Evolutionary conservation across 2,329 filamentous ascomycete genomes (phyloP).

Genomic region (Penicillium sp.): DNA sequence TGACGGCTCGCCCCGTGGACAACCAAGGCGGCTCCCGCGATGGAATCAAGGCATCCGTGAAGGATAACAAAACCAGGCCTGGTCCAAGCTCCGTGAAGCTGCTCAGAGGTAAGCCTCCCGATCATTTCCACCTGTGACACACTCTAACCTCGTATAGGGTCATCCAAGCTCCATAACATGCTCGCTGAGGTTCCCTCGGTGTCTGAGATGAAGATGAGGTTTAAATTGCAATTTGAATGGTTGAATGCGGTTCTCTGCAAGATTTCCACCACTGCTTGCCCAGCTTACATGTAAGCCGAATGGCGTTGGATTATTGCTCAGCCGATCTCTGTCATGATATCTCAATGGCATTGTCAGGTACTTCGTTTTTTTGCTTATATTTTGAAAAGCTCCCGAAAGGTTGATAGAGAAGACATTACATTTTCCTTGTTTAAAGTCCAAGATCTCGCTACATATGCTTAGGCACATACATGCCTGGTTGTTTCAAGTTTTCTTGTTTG

Average conservation of each 20-base stretch:
- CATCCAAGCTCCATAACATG: conserved; percentile 47
- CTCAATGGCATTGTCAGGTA: conserved; percentile 13
- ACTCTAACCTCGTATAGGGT: conserved; percentile 30
- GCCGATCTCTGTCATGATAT: conserved; percentile 14
- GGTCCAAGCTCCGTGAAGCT: conserved; percentile 38
- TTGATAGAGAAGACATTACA: conserved; percentile 9
- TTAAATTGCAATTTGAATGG: conserved; percentile 31
- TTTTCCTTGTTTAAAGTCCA: background rate
- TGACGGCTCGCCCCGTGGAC: conserved; percentile 54
- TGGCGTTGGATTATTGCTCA: conserved; percentile 12
- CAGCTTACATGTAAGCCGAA: conserved; percentile 13
- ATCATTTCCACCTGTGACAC: too few relatives aligned
- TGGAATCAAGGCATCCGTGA: conserved; percentile 34
- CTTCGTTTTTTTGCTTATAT: conserved; percentile 20
- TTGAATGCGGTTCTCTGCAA: conserved; percentile 30
- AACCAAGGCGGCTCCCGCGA: conserved; percentile 37
- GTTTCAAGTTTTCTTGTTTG: conserved; percentile 1
- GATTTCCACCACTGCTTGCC: conserved; percentile 16
- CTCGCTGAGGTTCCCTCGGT: conserved; percentile 30
- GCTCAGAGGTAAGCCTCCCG: conserved; percentile 37
- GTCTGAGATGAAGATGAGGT: conserved; percentile 28
- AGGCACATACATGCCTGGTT: background rate
- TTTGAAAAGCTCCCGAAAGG: conserved; percentile 9
- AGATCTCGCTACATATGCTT: background rate
- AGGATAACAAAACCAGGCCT: conserved; percentile 31